These are phyloP conservation scores for Shiraia sp. DNA, from an alignment of 2,329 filamentous ascomycete species.

Conservation along the genomic window DNA sequence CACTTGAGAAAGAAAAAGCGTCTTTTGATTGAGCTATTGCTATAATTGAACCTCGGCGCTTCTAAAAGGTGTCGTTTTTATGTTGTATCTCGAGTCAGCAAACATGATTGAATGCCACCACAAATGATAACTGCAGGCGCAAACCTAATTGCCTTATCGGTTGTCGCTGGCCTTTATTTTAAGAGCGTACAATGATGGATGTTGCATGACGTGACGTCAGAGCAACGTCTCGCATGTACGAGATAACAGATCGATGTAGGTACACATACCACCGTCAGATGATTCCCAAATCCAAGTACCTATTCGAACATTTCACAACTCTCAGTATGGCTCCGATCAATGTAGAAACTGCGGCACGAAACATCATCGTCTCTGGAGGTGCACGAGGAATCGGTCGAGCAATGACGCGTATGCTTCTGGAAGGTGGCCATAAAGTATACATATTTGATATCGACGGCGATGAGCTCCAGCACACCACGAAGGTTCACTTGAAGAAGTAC, in stretches of 20 bases:
- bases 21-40: too few species aligned
- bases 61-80: too few species aligned
- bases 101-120: too few species aligned
- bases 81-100: too few species aligned
- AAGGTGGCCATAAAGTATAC: conserved; percentile 52
- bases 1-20: too few species aligned
- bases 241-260: conserved; percentile 6
- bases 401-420: conserved; percentile 51
- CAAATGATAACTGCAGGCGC: too few species aligned
- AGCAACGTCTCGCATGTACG: conserved; percentile 19
- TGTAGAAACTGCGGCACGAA: conserved; percentile 24
- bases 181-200: neutral
- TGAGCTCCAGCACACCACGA: conserved; percentile 43
- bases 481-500: conserved; percentile 46
- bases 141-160: neutral
- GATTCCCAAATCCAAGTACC: conserved; percentile 1
- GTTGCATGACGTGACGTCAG: conserved; percentile 27
- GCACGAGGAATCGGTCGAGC: conserved; percentile 55
- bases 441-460: conserved; percentile 50
- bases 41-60: too few species aligned
- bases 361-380: conserved; percentile 48
- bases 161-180: neutral
- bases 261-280: neutral
- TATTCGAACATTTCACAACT: conserved; percentile 4
- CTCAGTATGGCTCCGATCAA: conserved; percentile 10